These are phyloP conservation scores for Cenchrus americanus DNA, from an alignment of 176 grass and related monocot genomes.

Conservation along the genomic window DNA sequence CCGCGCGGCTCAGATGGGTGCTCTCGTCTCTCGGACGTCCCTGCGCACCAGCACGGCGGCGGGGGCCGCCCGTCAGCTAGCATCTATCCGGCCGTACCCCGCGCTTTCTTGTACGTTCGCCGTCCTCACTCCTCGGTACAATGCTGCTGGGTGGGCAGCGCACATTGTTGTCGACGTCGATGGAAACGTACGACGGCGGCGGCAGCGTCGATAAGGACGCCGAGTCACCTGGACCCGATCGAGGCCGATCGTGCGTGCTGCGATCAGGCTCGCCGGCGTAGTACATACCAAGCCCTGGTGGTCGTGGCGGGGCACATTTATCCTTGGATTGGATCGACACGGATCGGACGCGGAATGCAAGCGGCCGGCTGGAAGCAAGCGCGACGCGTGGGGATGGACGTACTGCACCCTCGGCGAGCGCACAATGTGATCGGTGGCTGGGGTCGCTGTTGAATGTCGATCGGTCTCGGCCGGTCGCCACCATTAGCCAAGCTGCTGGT, in stretches of 20 bases:
- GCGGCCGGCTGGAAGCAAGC: neutral
- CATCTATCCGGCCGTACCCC: slow-evolving; percentile 14
- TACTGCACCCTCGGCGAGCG: too few relatives aligned
- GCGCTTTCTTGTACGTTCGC: slow-evolving; percentile 38
- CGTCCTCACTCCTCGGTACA: neutral
- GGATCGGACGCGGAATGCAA: too few relatives aligned
- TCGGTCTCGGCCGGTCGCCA: too few relatives aligned
- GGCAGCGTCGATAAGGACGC: slow-evolving; percentile 17
- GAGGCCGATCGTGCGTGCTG: neutral
- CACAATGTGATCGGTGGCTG: neutral
- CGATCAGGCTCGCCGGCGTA: neutral
- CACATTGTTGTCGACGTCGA: neutral
- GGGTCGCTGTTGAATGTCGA: neutral
- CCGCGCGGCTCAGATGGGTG: neutral
- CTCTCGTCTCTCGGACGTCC: neutral
- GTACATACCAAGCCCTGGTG: neutral
- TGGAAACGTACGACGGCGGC: neutral
- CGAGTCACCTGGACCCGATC: neutral
- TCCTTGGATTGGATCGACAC: neutral
- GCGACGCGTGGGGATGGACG: neutral
- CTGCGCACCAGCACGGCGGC: neutral
- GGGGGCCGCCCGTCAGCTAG: neutral
- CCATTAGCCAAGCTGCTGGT: too few relatives aligned
- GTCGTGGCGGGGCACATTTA: neutral
- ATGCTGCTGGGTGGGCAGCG: neutral